A percentile compares a stretch with the other conserved stretches of the same genome.
Conservation (phyloP, 192 early-diverging fungal species). For the Entomortierella lignicola region DNA sequence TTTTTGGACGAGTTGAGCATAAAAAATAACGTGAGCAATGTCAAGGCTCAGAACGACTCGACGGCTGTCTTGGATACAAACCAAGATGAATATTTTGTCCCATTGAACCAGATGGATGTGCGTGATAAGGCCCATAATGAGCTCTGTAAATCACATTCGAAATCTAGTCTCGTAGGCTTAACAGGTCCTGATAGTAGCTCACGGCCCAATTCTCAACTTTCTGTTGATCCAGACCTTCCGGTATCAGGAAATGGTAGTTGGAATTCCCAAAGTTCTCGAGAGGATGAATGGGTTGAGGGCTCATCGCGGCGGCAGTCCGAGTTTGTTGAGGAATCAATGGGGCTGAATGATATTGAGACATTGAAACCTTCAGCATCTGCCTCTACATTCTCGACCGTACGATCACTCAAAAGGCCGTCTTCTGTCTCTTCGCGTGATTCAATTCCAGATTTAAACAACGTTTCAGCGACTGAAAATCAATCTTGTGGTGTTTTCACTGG, state of each 20-base stretch:
- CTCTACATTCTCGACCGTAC: conserved; percentile 1
- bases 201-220: background rate
- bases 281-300: background rate
- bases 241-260: background rate
- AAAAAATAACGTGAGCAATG: background rate
- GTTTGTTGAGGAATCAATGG: background rate
- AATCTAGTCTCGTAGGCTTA: background rate
- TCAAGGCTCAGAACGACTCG: background rate
- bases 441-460: too few species aligned
- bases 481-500: too few species aligned
- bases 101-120: conserved; percentile 28
- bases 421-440: background rate
- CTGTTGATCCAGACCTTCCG: background rate
- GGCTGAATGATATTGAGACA: background rate
- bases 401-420: background rate
- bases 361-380: background rate
- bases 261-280: background rate
- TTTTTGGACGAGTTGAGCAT: conserved; percentile 48
- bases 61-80: conserved; percentile 5
- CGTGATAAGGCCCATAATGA: conserved; percentile 7
- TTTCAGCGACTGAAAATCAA: too few species aligned
- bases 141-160: background rate
- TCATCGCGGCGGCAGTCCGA: background rate
- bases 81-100: conserved; percentile 19
- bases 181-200: background rate